phyloP scores from a whole-genome alignment of 2,329 filamentous ascomycete species.

The Diaporthe citrichinensis region DNA sequence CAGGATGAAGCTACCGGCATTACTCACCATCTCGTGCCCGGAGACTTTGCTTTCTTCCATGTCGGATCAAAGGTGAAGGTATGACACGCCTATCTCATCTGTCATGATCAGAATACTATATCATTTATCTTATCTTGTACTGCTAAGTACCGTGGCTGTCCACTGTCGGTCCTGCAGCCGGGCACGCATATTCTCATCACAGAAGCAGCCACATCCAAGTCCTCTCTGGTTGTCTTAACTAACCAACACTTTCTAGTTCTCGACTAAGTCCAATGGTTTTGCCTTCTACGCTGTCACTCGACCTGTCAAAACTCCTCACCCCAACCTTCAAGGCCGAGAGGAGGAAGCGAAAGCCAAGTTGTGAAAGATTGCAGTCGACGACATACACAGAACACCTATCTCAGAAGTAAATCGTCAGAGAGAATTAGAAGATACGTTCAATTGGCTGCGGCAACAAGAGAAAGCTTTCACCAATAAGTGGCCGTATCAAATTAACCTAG shows the following conservation, averaged over 20 bases:
- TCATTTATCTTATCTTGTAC: too few species aligned
- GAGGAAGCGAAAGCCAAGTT: background rate
- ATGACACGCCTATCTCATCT: background rate
- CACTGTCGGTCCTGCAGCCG: background rate
- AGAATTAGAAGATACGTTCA: background rate
- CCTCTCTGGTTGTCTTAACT: background rate
- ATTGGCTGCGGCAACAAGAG: background rate
- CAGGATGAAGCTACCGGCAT: slow-evolving; percentile 15
- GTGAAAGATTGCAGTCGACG: background rate
- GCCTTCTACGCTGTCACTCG: slow-evolving; percentile 6
- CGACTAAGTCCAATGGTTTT: slow-evolving; percentile 6
- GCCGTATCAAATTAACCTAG: background rate
- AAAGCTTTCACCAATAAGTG: background rate
- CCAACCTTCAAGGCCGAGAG: slow-evolving; percentile 7
- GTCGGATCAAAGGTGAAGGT: background rate
- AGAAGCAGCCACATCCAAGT: background rate
- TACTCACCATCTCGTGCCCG: slow-evolving; percentile 18
- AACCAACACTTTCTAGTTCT: background rate
- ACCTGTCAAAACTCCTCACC: background rate
- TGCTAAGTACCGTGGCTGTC: background rate
- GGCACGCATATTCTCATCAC: background rate
- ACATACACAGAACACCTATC: background rate
- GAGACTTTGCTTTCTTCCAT: slow-evolving; percentile 24
- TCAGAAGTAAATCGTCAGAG: background rate
- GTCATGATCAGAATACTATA: rapidly evolving